phyloP scores from a whole-genome alignment of 306 rosid genomes.

The Trifolium fragiferum region DNA sequence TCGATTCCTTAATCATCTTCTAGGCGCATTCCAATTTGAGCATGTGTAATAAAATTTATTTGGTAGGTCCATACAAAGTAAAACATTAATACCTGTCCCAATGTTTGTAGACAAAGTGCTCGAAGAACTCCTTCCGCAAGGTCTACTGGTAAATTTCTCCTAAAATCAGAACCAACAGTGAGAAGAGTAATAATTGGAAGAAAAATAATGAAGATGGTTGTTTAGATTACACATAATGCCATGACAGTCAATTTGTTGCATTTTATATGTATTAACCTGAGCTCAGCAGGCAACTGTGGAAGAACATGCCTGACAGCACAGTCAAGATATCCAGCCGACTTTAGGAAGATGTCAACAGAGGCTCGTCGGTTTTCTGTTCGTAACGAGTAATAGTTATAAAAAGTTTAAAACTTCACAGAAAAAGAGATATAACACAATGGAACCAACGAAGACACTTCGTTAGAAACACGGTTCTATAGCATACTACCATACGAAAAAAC shows the following conservation, averaged over 20 bases:
- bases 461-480: conserved; percentile 7
- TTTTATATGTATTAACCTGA: conserved; percentile 63
- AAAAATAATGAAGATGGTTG: conserved; percentile 15
- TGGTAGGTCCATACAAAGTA: conserved; percentile 20
- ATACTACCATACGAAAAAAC: conserved; percentile 23
- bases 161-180: conserved; percentile 51
- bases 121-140: conserved; percentile 92
- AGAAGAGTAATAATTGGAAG: conserved; percentile 32
- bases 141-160: conserved; percentile 96
- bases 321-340: conserved; percentile 96
- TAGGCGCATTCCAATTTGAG: conserved; percentile 21
- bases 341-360: conserved; percentile 85
- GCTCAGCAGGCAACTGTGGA: conserved; percentile 89
- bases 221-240: conserved; percentile 29
- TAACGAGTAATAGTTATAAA: conserved; percentile 51
- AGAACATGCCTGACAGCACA: conserved; percentile 94
- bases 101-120: conserved; percentile 93
- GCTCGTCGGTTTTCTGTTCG: conserved; percentile 89
- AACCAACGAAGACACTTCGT: conserved; percentile 35
- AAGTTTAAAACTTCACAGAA: conserved; percentile 32
- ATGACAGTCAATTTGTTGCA: conserved; percentile 21
- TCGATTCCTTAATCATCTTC: conserved; percentile 22
- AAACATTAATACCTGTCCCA: conserved; percentile 76
- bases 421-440: conserved; percentile 39
- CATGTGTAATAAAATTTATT: conserved; percentile 17